Base-by-base conservation (phyloP, 768 basidiomycete species). In the Agaricus blazei region DNA sequence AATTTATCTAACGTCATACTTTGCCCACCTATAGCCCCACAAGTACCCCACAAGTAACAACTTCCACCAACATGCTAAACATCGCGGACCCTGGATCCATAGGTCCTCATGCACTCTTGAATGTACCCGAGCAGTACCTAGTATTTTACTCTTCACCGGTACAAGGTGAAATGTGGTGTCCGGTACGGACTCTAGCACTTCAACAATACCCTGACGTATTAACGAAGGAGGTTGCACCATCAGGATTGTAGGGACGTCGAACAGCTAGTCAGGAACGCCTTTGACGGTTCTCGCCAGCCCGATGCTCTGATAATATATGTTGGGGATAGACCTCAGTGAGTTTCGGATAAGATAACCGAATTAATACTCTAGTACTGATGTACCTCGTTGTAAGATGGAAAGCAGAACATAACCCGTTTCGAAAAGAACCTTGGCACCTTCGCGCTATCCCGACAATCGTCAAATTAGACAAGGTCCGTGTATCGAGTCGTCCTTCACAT, bases 81-180 rank as follows among this genome's bases (percentile, higher is more conserved):
- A 60, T 64, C 29, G 69, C 72, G 15, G 72, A 75, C 41, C 11
- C 52, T 28, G 61, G 61, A 24, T 65, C 69, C 15, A 67, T 71
- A 23, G 70, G 77, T 41, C 68, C 69, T 28, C 51, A 57, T 27
- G 68, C 73, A 2, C 68, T 82, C 23, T 60, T 67, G 53, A 64
- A 69, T 29, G 73, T 71, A 9, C 68, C 75, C n/a, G 81, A 83
- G 41, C 63, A 72, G 14, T 88, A 76, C 56, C 52, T 89, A 27
- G 70, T 91, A n/a, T 88, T 90, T 66, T 89, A 84, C 58, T 79
- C 88, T 9, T 88, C 85, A 19, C 72, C 83, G 48, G 76, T 82
- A 1, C 74, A 80, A 56, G 87, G 83, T 27, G 65, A 71, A 52
- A 68, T 84, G 64, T 90, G 89, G 88, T 90, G 88, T 64, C 79